These are phyloP conservation scores for Pythium pyrilobum DNA, from an alignment of 352 stramenopile species.

Conservation along the genomic window DNA sequence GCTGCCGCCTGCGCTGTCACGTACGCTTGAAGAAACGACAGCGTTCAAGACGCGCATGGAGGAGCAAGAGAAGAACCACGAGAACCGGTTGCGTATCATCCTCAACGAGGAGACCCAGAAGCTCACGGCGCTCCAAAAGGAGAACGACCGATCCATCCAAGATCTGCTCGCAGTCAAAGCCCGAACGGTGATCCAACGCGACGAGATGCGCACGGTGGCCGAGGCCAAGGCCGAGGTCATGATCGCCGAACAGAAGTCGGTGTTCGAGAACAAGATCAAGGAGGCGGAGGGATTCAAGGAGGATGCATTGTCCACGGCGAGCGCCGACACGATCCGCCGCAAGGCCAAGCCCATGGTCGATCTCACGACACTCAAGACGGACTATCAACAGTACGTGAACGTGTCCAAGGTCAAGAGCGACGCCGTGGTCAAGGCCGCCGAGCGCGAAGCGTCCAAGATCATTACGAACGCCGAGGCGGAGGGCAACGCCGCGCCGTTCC, in stretches of 20 bases:
- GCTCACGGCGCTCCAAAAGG: constrained; percentile 72
- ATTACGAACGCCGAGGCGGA: constrained; percentile 51
- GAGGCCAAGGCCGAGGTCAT: constrained; percentile 71
- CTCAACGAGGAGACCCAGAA: constrained; percentile 83
- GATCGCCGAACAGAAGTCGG: constrained; percentile 53
- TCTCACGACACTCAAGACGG: constrained; percentile 45
- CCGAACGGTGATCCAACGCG: constrained; percentile 62
- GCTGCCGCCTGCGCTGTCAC: constrained; percentile 51
- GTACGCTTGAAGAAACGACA: constrained; percentile 72
- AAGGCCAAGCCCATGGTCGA: constrained; percentile 57
- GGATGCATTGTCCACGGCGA: constrained; percentile 51
- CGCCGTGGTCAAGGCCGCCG: constrained; percentile 57
- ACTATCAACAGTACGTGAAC: constrained; percentile 65
- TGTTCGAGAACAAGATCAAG: constrained; percentile 62
- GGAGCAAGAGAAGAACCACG: constrained; percentile 87
- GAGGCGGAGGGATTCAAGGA: constrained; percentile 63
- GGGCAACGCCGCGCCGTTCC: constrained; percentile 41
- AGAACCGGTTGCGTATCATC: constrained; percentile 80
- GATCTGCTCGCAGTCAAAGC: constrained; percentile 64
- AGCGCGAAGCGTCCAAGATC: constrained; percentile 54
- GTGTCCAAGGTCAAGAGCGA: constrained; percentile 60
- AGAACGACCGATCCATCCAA: constrained; percentile 73
- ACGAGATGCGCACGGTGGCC: constrained; percentile 70
- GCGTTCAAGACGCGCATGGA: constrained; percentile 87
- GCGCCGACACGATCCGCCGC: constrained; percentile 46